Conservation (phyloP, 352 stramenopile genomes). For the Pythium brassicae region DNA sequence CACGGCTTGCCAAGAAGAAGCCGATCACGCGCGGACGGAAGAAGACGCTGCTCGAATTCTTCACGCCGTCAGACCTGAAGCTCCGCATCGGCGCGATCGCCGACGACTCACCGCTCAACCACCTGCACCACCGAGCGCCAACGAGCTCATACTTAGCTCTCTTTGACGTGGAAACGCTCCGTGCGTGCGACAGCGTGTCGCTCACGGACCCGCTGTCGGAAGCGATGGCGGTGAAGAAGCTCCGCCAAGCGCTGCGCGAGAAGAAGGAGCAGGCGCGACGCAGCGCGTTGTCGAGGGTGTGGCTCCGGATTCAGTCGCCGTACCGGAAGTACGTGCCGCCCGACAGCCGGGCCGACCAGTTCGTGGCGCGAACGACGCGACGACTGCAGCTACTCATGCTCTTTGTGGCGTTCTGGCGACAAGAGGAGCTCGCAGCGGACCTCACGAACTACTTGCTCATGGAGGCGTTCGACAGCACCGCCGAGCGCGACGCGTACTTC, state of each 20-base stretch:
- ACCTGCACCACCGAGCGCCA: background rate
- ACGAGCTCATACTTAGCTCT: background rate
- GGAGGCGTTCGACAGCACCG: conserved; percentile 26
- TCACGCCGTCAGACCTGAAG: background rate
- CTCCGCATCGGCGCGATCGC: conserved; percentile 5
- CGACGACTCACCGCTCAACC: background rate
- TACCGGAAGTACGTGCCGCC: conserved; percentile 4
- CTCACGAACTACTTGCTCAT: conserved; percentile 34
- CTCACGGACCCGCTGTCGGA: conserved; percentile 23
- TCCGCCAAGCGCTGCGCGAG: conserved; percentile 10
- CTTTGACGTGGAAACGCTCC: background rate
- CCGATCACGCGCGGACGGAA: background rate
- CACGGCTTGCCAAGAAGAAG: conserved; percentile 1
- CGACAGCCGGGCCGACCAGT: background rate
- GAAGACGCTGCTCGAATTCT: conserved; percentile 7
- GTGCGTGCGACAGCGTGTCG: conserved; percentile 5
- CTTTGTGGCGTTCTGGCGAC: conserved; percentile 48
- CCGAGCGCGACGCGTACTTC: conserved; percentile 35
- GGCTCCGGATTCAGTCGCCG: background rate
- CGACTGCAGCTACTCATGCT: conserved; percentile 22
- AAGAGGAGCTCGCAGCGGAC: conserved; percentile 43
- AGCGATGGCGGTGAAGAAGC: conserved; percentile 15
- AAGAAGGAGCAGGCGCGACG: background rate
- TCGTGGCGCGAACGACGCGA: conserved; percentile 5
- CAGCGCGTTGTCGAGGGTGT: background rate